phyloP scores from a whole-genome alignment of 495 filamentous ascomycete species.

The Penicillium manginii region DNA sequence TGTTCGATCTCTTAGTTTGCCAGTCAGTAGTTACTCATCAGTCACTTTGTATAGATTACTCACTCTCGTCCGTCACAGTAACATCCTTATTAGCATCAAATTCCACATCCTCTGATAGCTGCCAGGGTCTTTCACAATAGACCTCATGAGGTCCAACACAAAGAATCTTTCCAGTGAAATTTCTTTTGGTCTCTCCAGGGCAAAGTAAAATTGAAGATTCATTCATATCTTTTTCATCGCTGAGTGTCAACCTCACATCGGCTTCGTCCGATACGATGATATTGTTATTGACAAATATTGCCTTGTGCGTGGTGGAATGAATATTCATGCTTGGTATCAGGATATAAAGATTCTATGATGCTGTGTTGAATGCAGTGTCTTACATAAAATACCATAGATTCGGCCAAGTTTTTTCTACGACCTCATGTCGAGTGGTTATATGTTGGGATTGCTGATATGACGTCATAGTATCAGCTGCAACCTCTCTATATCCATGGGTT shows the following conservation, averaged over 20 bases:
- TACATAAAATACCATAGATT: not conserved
- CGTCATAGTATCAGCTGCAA: not conserved
- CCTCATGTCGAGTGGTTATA: not conserved
- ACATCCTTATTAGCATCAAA: conserved; percentile 15
- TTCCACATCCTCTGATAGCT: conserved; percentile 15
- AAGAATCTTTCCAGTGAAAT: conserved; percentile 13
- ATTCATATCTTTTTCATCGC: conserved; percentile 11
- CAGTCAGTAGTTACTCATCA: conserved; percentile 13
- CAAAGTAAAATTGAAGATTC: conserved; percentile 12
- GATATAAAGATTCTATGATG: too few relatives aligned
- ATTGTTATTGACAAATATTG: conserved; percentile 15
- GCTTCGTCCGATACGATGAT: conserved; percentile 10
- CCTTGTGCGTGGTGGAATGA: conserved; percentile 10
- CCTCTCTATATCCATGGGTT: too few relatives aligned
- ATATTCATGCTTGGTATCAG: conserved; percentile 5
- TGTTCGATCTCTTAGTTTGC: conserved; percentile 13
- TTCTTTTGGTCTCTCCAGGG: conserved; percentile 14
- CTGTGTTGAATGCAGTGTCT: not conserved
- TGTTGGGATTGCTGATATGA: not conserved
- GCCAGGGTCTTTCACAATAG: conserved; percentile 16
- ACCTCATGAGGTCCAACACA: conserved; percentile 12
- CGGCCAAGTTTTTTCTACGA: not conserved
- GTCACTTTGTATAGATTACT: conserved; percentile 6
- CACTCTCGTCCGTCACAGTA: conserved; percentile 14
- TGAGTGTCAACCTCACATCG: conserved; percentile 18